Conservation (phyloP, 2,329 filamentous ascomycete species). For the Neofusicoccum ribis region DNA sequence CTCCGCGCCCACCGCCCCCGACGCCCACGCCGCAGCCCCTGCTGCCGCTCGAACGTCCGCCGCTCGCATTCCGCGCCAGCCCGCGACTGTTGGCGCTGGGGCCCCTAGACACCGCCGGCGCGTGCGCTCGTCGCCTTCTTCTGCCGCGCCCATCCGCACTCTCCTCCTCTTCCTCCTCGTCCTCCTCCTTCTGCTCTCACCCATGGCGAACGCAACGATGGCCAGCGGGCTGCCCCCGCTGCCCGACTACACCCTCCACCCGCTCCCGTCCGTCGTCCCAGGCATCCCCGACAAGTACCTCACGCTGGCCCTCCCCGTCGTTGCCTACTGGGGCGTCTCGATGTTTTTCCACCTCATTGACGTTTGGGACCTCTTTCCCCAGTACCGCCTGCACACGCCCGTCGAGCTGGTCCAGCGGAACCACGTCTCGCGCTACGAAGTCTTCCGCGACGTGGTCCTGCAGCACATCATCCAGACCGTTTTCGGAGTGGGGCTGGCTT, state of each 20-base stretch:
- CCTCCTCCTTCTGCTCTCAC: conserved; percentile 9
- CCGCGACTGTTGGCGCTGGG: conserved; percentile 8
- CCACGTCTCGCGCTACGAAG: conserved; percentile 79
- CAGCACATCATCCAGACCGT: conserved; percentile 88
- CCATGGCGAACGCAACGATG: conserved; percentile 48
- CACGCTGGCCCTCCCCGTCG: conserved; percentile 71
- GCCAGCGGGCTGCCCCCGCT: conserved; percentile 75
- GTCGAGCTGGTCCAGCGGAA: conserved; percentile 87
- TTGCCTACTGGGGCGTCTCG: conserved; percentile 87
- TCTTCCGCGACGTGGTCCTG: conserved; percentile 84
- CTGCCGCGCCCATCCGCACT: conserved; percentile 11
- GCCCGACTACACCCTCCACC: conserved; percentile 73
- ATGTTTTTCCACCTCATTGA: conserved; percentile 87
- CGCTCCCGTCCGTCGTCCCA: conserved; percentile 70
- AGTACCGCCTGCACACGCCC: conserved; percentile 93
- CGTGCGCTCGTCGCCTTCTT: conserved; percentile 8
- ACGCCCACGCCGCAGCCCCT: background rate
- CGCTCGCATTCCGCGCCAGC: conserved; percentile 23
- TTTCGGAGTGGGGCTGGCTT: conserved; percentile 66
- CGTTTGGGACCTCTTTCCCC: conserved; percentile 77
- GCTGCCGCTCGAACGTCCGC: conserved; percentile 5
- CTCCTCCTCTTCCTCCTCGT: background rate
- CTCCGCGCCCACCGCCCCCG: background rate
- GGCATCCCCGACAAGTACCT: conserved; percentile 81
- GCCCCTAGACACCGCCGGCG: conserved; percentile 13